Evolutionary conservation across 352 stramenopile species (phyloP), one percentile per base, ranked within the genome.

Genomic region (Phytophthora colocasiae): DNA sequence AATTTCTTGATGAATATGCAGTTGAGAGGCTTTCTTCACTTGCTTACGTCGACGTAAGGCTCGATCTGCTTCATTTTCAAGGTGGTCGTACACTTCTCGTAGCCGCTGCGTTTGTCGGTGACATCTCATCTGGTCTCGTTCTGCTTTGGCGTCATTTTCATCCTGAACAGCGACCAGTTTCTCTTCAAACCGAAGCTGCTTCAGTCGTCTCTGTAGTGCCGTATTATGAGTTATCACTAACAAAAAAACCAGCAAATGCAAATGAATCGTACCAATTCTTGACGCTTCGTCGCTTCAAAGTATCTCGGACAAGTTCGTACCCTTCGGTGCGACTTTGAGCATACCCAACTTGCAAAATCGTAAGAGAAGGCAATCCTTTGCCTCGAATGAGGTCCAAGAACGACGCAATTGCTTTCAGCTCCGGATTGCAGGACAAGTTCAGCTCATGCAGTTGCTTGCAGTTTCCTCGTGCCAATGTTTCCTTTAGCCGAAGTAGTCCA

Each of bases 1-100:
- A 45, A 91, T 91, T 51, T 89, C 81, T 41, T 91, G 73, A 50
- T 81, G 71, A 54, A 90, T 86, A 36, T 77, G 58, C n/a, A 90
- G 57, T 32, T 89, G 79, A n/a, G 75, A 65, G 6, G 77, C 80
- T 61, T 89, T 90, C 36, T 78, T 81, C 9, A 79, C 61, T 17
- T 71, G 66, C 59, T 89, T 91, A 55, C 80, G 79, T 0, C 78
- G 70, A 6, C 75, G 73, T 15, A 91, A 67, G 10, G 80, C 80
- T 50, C 73, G 70, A 15, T 89, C 80, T 15, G 77, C 81, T 60
- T 85, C 75, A 53, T 66, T 82, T 48, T 89, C 80, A 52, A 87
- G 66, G 41, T 75, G 69, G 49, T 91, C 74, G 58, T 88, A 89
- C 29, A 69, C 59, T 36, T 80, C 67, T 4, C 81, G 75, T 15